Percentiles rank a stretch among this genome's conserved stretches.
Conservation (phyloP, 495 filamentous ascomycete genomes). For the Daldinia loculata region DNA sequence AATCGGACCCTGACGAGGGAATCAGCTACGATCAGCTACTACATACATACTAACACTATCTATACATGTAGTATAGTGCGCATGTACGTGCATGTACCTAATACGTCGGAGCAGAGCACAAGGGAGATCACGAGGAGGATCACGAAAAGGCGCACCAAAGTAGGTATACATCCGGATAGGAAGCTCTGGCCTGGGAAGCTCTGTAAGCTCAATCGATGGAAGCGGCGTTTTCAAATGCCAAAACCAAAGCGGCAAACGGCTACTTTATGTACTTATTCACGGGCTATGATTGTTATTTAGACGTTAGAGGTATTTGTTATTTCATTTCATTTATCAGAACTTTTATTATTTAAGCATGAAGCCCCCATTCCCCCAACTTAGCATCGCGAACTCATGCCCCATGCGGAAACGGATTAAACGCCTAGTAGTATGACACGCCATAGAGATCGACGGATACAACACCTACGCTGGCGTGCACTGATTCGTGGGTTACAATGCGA, state of each 20-base stretch:
- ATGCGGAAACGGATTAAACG: conserved; percentile 28
- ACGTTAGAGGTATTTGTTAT: conserved; percentile 6
- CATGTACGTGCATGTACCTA: conserved; percentile 2
- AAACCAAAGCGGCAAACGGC: too few relatives aligned
- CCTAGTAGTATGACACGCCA: conserved; percentile 37
- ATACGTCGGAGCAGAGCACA: background rate
- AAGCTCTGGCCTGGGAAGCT: background rate
- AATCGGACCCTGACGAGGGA: background rate
- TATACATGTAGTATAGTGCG: background rate
- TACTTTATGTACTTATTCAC: too few relatives aligned
- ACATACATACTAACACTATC: background rate
- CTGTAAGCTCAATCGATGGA: background rate
- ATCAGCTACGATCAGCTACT: conserved; percentile 7
- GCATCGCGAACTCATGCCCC: conserved; percentile 36
- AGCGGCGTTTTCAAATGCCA: background rate
- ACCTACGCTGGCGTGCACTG: conserved; percentile 33
- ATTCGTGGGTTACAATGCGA: conserved; percentile 33
- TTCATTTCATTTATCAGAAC: background rate
- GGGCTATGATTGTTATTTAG: background rate
- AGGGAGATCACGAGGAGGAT: background rate
- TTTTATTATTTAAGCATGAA: conserved; percentile 7
- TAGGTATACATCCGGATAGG: background rate
- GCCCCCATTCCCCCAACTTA: background rate
- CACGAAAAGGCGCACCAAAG: conserved; percentile 1
- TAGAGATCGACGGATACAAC: conserved; percentile 33